A percentile compares a stretch with the other conserved stretches of the same genome.
Conservation (phyloP, 75 land plant species). For the Chamaecyparis obtusa region DNA sequence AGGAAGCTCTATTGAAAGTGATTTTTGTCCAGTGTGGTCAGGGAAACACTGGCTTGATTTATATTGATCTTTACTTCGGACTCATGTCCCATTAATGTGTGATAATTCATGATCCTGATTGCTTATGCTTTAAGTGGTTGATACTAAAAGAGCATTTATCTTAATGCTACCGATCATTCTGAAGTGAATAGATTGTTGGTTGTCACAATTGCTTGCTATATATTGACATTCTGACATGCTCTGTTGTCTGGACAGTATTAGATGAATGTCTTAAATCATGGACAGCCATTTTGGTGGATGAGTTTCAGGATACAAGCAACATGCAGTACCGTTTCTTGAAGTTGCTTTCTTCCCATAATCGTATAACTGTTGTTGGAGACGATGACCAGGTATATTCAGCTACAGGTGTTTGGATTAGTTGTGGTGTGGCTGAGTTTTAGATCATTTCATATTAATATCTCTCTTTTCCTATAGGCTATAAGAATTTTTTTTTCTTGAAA, state of each 20-base stretch:
- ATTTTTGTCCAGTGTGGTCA: too few relatives aligned
- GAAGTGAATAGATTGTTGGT: background rate
- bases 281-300: constrained; percentile 87
- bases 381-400: constrained; percentile 79
- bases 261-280: constrained; percentile 71
- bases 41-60: too few relatives aligned
- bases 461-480: background rate
- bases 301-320: constrained; percentile 95
- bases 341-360: constrained; percentile 79
- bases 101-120: background rate
- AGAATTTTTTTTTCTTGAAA: background rate
- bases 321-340: constrained; percentile 80
- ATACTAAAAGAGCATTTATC: background rate
- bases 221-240: background rate
- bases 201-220: background rate
- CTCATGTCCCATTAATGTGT: too few relatives aligned
- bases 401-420: background rate
- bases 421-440: constrained; percentile 1
- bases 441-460: background rate
- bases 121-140: background rate
- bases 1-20: background rate
- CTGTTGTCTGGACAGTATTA: constrained; percentile 36
- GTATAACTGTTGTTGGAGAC: constrained; percentile 92
- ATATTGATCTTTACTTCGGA: too few relatives aligned
- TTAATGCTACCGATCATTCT: background rate